Conservation (phyloP, 495 filamentous ascomycete species). For the Cercophora newfieldiana region DNA sequence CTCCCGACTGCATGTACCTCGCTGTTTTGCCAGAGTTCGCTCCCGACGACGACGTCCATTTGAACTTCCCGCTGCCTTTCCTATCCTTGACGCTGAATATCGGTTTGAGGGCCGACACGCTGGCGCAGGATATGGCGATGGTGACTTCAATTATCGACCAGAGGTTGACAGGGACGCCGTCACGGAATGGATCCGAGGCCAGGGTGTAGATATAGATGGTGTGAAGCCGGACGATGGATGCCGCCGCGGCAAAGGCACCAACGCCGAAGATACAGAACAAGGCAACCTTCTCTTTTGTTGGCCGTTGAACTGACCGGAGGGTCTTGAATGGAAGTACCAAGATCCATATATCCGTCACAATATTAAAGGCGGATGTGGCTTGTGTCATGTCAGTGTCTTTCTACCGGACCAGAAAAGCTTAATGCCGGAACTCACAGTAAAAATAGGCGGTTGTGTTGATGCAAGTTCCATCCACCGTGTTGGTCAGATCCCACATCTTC, state of each 20-base stretch:
- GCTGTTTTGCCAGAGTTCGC: not conserved
- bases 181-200: slow-evolving; percentile 34
- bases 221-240: slow-evolving; percentile 47
- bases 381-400: not conserved
- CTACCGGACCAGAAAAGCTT: not conserved
- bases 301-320: slow-evolving; percentile 45
- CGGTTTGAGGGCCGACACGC: slow-evolving; percentile 47
- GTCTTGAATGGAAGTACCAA: slow-evolving; percentile 50
- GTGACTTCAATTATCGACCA: slow-evolving; percentile 56
- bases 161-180: slow-evolving; percentile 33
- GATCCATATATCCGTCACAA: slow-evolving; percentile 54
- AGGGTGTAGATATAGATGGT: slow-evolving; percentile 38
- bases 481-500: slow-evolving; percentile 48
- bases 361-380: slow-evolving; percentile 53
- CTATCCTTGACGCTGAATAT: slow-evolving; percentile 33
- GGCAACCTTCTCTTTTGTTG: slow-evolving; percentile 44
- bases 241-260: slow-evolving; percentile 45
- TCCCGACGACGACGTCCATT: not conserved
- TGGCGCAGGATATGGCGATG: slow-evolving; percentile 53
- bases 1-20: not conserved
- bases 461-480: slow-evolving; percentile 36
- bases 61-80: not conserved
- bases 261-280: slow-evolving; percentile 51
- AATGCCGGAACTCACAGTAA: slow-evolving; percentile 53
- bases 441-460: slow-evolving; percentile 52